Conservation (phyloP, 2,329 filamentous ascomycete genomes). For the Fusarium concolor region DNA sequence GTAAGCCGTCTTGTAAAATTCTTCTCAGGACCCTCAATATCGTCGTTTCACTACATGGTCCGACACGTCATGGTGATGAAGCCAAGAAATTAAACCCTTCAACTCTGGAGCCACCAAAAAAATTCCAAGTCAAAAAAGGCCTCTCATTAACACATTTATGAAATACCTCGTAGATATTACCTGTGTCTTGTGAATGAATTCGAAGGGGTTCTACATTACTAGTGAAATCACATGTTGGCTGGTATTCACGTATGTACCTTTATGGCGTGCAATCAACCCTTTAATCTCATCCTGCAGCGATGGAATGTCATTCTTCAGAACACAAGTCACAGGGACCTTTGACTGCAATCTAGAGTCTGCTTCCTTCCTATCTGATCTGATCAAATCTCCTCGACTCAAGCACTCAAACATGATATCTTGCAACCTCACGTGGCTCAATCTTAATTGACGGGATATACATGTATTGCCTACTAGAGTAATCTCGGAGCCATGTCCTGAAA, state of each 20-base stretch:
- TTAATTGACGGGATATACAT: conserved; percentile 18
- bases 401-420: conserved; percentile 2
- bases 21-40: background rate
- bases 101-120: background rate
- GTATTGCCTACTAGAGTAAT: conserved; percentile 6
- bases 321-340: background rate
- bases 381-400: conserved; percentile 1
- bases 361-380: conserved; percentile 5
- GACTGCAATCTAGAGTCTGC: background rate
- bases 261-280: conserved; percentile 17
- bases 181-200: background rate
- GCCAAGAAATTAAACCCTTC: conserved; percentile 21
- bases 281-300: conserved; percentile 21
- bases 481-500: conserved; percentile 33
- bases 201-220: background rate
- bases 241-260: conserved; percentile 13
- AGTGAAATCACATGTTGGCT: background rate
- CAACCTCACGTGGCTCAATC: conserved; percentile 19
- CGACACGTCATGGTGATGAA: conserved; percentile 35
- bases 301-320: conserved; percentile 29
- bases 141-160: background rate
- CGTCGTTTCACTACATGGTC: conserved; percentile 18
- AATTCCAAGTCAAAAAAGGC: background rate
- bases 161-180: conserved; percentile 1
- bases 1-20: background rate